These are phyloP conservation scores for Mucor mucedo DNA, from an alignment of 371 early-diverging fungal species.

Conservation along the genomic window DNA sequence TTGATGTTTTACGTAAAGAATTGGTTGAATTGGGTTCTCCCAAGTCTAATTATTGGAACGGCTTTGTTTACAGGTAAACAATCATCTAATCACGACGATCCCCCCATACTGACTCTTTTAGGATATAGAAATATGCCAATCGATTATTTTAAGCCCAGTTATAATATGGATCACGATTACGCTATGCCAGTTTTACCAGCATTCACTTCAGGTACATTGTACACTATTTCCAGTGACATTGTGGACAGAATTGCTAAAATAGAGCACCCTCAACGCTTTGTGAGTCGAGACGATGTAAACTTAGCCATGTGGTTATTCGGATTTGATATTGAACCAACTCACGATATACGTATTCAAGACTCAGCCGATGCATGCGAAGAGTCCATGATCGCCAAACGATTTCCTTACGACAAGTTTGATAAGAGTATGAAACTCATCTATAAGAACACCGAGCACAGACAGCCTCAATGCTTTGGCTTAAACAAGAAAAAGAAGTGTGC, in stretches of 20 bases:
- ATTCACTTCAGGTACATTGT: slow-evolving; percentile 60
- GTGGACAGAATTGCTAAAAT: slow-evolving; percentile 46
- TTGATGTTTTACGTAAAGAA: slow-evolving; percentile 55
- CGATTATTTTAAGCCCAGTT: slow-evolving; percentile 21
- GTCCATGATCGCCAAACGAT: slow-evolving; percentile 61
- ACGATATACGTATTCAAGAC: slow-evolving; percentile 61
- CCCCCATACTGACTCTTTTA: neutral
- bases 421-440: slow-evolving; percentile 53
- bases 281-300: slow-evolving; percentile 56
- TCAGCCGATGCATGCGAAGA: slow-evolving; percentile 58
- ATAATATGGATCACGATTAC: slow-evolving; percentile 36
- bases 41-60: slow-evolving; percentile 57
- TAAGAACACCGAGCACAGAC: slow-evolving; percentile 42
- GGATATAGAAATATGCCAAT: slow-evolving; percentile 50
- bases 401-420: slow-evolving; percentile 30
- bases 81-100: neutral
- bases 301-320: slow-evolving; percentile 66
- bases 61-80: slow-evolving; percentile 62
- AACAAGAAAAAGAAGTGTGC: slow-evolving; percentile 42
- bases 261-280: slow-evolving; percentile 51
- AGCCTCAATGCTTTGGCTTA: slow-evolving; percentile 34
- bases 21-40: slow-evolving; percentile 35
- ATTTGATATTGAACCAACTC: slow-evolving; percentile 55
- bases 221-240: slow-evolving; percentile 58
- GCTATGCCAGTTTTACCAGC: slow-evolving; percentile 60